These are phyloP conservation scores for Mitragyna speciosa DNA, from an alignment of 257 asterid species.

Conservation along the genomic window DNA sequence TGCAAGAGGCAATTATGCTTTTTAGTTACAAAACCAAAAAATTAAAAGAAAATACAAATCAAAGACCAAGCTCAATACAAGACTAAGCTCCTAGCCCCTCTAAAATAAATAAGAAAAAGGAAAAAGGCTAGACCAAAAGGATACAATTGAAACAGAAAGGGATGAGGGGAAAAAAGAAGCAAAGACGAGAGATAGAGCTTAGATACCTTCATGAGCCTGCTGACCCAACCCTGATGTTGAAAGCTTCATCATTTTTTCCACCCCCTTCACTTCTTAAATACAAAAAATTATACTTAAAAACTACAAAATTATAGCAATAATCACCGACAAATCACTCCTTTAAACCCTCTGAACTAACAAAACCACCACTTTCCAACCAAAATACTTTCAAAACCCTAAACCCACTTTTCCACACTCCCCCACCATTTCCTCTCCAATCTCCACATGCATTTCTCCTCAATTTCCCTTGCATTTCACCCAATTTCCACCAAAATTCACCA, in stretches of 20 bases:
- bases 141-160: conserved; percentile 25
- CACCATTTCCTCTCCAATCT: conserved; percentile 25
- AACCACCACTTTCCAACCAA: conserved; percentile 13
- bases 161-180: conserved; percentile 11
- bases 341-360: conserved; percentile 25
- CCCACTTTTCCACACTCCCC: conserved; percentile 19
- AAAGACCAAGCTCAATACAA: neutral
- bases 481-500: conserved; percentile 18
- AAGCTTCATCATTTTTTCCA: conserved; percentile 47
- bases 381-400: conserved; percentile 31
- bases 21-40: neutral
- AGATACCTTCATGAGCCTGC: conserved; percentile 52
- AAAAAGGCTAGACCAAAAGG: conserved; percentile 21
- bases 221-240: conserved; percentile 64
- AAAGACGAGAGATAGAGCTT: conserved; percentile 19
- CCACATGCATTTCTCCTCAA: conserved; percentile 21
- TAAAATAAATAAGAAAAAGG: neutral
- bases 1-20: neutral
- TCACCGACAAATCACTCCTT: conserved; percentile 17
- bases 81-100: conserved; percentile 3
- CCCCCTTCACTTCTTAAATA: conserved; percentile 30
- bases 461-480: conserved; percentile 17
- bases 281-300: conserved; percentile 20
- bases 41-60: neutral
- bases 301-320: conserved; percentile 14